Evolutionary conservation across 2,329 filamentous ascomycete genomes (phyloP).

Genomic region (Orbilia oligospora): DNA sequence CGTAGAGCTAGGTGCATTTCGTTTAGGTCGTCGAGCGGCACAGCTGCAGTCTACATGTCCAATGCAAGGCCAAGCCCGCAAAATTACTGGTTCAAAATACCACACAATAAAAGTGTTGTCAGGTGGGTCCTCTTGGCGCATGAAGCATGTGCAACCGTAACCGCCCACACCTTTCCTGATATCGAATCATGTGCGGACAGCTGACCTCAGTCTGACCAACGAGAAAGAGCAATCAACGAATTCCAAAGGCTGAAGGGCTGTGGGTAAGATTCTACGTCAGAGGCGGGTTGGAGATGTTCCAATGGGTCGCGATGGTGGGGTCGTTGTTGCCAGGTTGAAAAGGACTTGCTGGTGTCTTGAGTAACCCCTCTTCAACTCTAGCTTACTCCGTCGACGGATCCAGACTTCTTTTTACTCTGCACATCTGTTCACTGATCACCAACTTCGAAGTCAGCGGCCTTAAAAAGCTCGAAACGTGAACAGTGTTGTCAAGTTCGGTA

Average conservation of each 20-base stretch:
- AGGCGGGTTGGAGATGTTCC: neutral
- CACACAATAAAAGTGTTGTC: neutral
- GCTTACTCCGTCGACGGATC: neutral
- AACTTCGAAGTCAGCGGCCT: neutral
- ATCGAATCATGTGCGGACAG: slow-evolving; percentile 18
- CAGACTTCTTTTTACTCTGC: neutral
- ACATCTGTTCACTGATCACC: no score
- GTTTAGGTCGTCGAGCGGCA: no score
- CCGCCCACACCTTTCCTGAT: slow-evolving; percentile 7
- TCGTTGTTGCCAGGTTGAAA: neutral
- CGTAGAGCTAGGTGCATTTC: no score
- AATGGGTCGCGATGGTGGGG: neutral
- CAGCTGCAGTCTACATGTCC: no score
- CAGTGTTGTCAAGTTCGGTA: neutral
- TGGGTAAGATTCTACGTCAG: no score
- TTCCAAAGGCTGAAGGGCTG: neutral
- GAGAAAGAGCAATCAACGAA: slow-evolving; percentile 1
- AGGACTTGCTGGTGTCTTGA: neutral
- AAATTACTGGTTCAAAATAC: neutral
- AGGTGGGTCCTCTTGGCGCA: slow-evolving; percentile 2
- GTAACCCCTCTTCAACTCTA: neutral
- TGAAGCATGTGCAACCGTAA: slow-evolving; percentile 1
- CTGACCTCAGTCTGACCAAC: slow-evolving; percentile 18
- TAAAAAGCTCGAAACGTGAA: neutral
- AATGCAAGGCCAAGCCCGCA: neutral